A percentile compares a stretch with the other conserved stretches of the same genome.
Conservation (phyloP, 176 grass and related monocot genomes). For the Dendrocalamus sinicus region DNA sequence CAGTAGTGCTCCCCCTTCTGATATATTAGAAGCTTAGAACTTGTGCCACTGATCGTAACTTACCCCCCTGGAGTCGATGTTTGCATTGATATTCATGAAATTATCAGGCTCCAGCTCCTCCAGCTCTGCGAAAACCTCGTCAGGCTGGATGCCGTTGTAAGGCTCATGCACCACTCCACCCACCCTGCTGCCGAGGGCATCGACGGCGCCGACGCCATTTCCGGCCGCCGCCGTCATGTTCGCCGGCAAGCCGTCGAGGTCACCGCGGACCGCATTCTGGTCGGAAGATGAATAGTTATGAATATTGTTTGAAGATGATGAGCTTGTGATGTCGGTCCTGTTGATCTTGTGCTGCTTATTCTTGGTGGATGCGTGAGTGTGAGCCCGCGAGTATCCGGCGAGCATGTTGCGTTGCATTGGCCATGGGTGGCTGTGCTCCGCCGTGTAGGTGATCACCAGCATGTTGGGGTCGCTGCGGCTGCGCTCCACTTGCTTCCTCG, state of each 20-base stretch:
- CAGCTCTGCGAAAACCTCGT: slow-evolving; percentile 59
- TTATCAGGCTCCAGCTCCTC: slow-evolving; percentile 52
- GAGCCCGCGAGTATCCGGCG: slow-evolving; percentile 74
- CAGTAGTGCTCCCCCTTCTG: not conserved
- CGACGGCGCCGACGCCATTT: not conserved
- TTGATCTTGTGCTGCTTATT: slow-evolving; percentile 49
- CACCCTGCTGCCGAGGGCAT: not conserved
- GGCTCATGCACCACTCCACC: slow-evolving; percentile 12
- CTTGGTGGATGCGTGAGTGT: slow-evolving; percentile 42
- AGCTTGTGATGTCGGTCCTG: not conserved
- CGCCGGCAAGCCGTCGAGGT: not conserved
- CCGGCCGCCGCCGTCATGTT: not conserved
- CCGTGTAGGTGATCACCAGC: slow-evolving; percentile 94
- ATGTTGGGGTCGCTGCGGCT: slow-evolving; percentile 93
- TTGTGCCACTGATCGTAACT: slow-evolving; percentile 52
- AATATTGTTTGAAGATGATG: not conserved
- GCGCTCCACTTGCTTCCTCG: slow-evolving; percentile 95
- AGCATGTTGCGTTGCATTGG: slow-evolving; percentile 88
- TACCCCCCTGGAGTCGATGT: slow-evolving; percentile 37
- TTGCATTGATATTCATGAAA: slow-evolving; percentile 14
- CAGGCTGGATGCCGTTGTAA: slow-evolving; percentile 38
- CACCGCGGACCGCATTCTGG: not conserved
- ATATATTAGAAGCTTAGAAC: slow-evolving; percentile 32
- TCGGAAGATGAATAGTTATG: not conserved
- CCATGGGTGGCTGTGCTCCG: slow-evolving; percentile 96